phyloP scores from a whole-genome alignment of 768 basidiomycete genomes.

The Mrakia blollopis region DNA sequence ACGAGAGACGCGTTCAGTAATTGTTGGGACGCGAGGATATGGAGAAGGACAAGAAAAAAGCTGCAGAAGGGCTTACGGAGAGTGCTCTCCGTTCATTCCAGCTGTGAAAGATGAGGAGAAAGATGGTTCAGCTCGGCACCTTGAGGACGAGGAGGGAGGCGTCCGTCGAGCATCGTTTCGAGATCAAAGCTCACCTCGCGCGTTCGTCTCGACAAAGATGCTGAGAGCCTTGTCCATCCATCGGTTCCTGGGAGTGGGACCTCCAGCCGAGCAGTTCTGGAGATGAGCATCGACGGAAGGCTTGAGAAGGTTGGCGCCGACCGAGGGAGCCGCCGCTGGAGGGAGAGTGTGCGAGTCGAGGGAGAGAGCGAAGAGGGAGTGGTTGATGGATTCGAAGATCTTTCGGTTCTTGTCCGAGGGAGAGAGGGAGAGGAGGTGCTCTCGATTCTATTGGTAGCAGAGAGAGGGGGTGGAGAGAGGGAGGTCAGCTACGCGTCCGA shows the following conservation, averaged over 20 bases:
- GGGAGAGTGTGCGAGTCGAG: slow-evolving; percentile 68
- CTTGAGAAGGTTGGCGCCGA: slow-evolving; percentile 31
- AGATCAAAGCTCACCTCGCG: slow-evolving; percentile 46
- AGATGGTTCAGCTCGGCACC: too few species aligned
- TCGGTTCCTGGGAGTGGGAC: slow-evolving; percentile 63
- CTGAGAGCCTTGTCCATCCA: slow-evolving; percentile 87
- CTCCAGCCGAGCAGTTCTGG: slow-evolving; percentile 62
- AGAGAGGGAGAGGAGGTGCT: slow-evolving; percentile 63
- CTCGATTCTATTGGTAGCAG: slow-evolving; percentile 57
- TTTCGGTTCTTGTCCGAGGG: slow-evolving; percentile 53
- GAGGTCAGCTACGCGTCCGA: background rate
- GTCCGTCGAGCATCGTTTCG: too few species aligned
- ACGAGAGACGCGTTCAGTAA: background rate
- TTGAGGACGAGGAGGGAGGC: too few species aligned
- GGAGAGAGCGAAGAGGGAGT: slow-evolving; percentile 72
- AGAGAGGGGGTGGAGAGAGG: slow-evolving; percentile 4
- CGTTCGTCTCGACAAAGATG: slow-evolving; percentile 75
- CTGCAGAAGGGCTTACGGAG: slow-evolving; percentile 47
- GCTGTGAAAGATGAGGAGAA: slow-evolving; percentile 43
- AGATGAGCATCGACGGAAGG: slow-evolving; percentile 66
- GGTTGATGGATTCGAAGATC: slow-evolving; percentile 61
- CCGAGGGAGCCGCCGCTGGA: slow-evolving; percentile 15
- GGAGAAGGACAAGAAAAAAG: too few species aligned
- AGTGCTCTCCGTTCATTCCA: slow-evolving; percentile 85
- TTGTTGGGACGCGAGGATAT: too few species aligned